A percentile compares a stretch with the other conserved stretches of the same genome.
These are phyloP conservation scores for Leucoagaricus sp. DNA, from an alignment of 1,284 basidiomycete genomes.

Conservation along the genomic window DNA sequence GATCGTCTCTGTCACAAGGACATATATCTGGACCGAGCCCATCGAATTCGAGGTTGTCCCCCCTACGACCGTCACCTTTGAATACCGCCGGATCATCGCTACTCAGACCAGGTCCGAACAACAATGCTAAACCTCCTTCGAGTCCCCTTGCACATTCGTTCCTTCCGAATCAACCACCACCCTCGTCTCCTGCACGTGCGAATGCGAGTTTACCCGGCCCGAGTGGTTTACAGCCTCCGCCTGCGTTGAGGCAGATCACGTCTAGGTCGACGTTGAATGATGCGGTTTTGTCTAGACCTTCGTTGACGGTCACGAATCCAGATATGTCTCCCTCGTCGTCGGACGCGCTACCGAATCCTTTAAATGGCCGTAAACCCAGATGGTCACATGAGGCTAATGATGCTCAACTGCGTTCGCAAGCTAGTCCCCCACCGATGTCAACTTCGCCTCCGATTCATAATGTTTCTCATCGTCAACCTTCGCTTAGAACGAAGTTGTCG, in stretches of 20 bases:
- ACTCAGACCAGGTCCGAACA: background rate
- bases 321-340: background rate
- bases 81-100: background rate
- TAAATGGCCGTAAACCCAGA: too few species aligned
- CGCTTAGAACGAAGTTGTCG: slow-evolving; percentile 58
- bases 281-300: background rate
- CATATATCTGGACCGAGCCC: too few species aligned
- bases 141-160: slow-evolving; percentile 27
- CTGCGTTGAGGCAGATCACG: slow-evolving; percentile 24
- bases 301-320: background rate
- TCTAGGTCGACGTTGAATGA: slow-evolving; percentile 11
- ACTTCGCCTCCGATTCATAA: background rate
- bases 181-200: slow-evolving; percentile 23
- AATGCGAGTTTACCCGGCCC: too few species aligned
- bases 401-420: background rate
- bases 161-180: slow-evolving; percentile 14
- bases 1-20: slow-evolving; percentile 1
- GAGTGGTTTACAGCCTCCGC: slow-evolving; percentile 23
- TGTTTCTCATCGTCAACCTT: slow-evolving; percentile 35
- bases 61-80: slow-evolving; percentile 38
- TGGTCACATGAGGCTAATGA: background rate
- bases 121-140: slow-evolving; percentile 25
- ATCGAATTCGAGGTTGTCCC: slow-evolving; percentile 17
- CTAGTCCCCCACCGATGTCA: background rate
- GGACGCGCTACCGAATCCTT: background rate